Conservation (phyloP, 495 filamentous ascomycete genomes). For the Letharia columbiana region DNA sequence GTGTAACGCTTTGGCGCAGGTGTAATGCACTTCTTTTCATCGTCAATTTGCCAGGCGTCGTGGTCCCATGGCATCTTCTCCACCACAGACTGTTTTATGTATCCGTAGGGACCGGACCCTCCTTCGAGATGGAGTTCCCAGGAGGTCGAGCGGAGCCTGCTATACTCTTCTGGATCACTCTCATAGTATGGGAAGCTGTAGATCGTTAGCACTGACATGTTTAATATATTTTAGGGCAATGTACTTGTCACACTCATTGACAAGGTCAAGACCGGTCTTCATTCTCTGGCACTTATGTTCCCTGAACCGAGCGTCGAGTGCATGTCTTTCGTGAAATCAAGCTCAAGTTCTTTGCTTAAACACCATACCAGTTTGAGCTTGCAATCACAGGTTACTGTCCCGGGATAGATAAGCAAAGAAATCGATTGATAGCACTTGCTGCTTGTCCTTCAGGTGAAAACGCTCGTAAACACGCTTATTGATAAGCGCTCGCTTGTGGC, state of each 20-base stretch:
- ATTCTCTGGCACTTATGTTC: slow-evolving; percentile 23
- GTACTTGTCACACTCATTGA: slow-evolving; percentile 57
- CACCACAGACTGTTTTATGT: slow-evolving; percentile 50
- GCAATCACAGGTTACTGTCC: background rate
- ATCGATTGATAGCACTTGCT: no score
- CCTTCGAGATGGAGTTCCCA: slow-evolving; percentile 48
- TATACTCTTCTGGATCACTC: slow-evolving; percentile 43
- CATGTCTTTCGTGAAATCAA: background rate
- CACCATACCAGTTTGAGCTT: background rate
- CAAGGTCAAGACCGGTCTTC: slow-evolving; percentile 47
- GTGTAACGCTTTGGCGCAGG: slow-evolving; percentile 37
- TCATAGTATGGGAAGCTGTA: slow-evolving; percentile 61
- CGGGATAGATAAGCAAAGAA: no score
- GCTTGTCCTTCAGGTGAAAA: background rate
- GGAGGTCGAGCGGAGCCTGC: slow-evolving; percentile 40
- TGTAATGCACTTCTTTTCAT: slow-evolving; percentile 22
- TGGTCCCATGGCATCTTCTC: slow-evolving; percentile 45
- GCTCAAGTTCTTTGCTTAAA: background rate
- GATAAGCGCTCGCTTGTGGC: slow-evolving; percentile 6
- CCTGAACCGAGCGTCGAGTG: background rate
- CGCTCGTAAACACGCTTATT: background rate
- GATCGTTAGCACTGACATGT: slow-evolving; percentile 9
- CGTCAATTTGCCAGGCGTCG: slow-evolving; percentile 46
- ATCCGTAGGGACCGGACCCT: slow-evolving; percentile 50
- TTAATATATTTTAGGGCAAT: slow-evolving; percentile 6